phyloP scores from a whole-genome alignment of 176 grass and related monocot genomes.

The Oryza coarctata region DNA sequence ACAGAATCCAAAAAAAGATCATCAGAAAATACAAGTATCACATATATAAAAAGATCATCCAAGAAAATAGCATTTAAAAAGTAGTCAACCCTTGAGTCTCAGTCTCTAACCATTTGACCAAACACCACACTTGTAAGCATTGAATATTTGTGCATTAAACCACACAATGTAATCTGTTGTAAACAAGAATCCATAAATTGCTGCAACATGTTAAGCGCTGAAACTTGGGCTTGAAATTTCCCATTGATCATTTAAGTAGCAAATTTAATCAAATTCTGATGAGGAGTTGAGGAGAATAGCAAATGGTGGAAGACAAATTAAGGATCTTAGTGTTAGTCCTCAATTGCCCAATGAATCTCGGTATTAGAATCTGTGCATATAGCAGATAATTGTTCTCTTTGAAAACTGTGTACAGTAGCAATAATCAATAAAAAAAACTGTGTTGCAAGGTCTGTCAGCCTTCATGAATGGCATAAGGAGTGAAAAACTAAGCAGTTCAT shows the following conservation, averaged over 20 bases:
- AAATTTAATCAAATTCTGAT: neutral
- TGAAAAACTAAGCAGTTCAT: neutral
- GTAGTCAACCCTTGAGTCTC: neutral
- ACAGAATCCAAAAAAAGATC: constrained; percentile 26
- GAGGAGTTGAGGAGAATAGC: neutral
- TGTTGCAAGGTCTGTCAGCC: neutral
- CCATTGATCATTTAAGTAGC: neutral
- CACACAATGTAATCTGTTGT: neutral
- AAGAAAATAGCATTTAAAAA: constrained; percentile 11
- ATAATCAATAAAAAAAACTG: neutral
- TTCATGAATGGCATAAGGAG: constrained; percentile 10
- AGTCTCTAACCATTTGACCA: neutral
- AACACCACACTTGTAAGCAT: neutral
- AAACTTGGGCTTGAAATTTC: neutral
- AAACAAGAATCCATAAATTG: neutral
- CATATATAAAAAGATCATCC: too few species aligned
- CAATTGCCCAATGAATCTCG: neutral
- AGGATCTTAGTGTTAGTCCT: neutral
- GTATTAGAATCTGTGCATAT: neutral
- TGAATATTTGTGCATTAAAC: constrained; percentile 8
- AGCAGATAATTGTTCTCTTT: neutral
- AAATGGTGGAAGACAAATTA: neutral
- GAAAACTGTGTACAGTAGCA: neutral
- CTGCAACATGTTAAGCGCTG: neutral
- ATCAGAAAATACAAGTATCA: neutral